phyloP scores from a whole-genome alignment of 1,139 yeast species.

The Candida labiduridarum region DNA sequence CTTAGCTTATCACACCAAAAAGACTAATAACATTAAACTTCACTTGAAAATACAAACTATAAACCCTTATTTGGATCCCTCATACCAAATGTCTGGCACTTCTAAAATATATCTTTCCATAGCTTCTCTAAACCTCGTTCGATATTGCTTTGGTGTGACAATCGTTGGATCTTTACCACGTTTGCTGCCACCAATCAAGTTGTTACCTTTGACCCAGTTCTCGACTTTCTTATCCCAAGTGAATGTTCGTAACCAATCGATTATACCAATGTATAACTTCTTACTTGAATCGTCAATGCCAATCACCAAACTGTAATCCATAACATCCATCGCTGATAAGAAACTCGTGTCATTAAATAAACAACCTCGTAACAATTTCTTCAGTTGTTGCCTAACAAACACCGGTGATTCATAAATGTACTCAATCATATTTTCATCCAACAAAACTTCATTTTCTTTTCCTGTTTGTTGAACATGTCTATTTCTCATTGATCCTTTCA shows the following conservation, averaged over 20 bases:
- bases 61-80: neutral
- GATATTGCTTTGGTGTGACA: conserved; percentile 93
- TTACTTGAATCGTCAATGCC: conserved; percentile 74
- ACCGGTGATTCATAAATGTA: conserved; percentile 95
- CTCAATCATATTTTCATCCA: conserved; percentile 98
- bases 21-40: too few species aligned
- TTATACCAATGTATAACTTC: conserved; percentile 85
- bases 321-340: conserved; percentile 95
- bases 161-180: conserved; percentile 96
- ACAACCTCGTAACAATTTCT: conserved; percentile 80
- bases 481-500: conserved; percentile 97
- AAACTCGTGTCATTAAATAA: conserved; percentile 94
- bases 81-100: conserved; percentile 88
- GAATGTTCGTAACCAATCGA: conserved; percentile 92
- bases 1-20: too few species aligned
- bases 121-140: conserved; percentile 92
- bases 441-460: conserved; percentile 85
- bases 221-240: conserved; percentile 99
- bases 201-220: conserved; percentile 95
- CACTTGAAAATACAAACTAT: too few species aligned
- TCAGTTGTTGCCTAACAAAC: conserved; percentile 91
- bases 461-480: conserved; percentile 97
- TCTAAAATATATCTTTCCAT: conserved; percentile 94
- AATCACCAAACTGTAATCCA: conserved; percentile 95
- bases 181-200: conserved; percentile 75